A percentile compares a stretch with the other conserved stretches of the same genome.
phyloP scores from a whole-genome alignment of 2,329 filamentous ascomycete genomes.

The Pyrenochaeta sp. region DNA sequence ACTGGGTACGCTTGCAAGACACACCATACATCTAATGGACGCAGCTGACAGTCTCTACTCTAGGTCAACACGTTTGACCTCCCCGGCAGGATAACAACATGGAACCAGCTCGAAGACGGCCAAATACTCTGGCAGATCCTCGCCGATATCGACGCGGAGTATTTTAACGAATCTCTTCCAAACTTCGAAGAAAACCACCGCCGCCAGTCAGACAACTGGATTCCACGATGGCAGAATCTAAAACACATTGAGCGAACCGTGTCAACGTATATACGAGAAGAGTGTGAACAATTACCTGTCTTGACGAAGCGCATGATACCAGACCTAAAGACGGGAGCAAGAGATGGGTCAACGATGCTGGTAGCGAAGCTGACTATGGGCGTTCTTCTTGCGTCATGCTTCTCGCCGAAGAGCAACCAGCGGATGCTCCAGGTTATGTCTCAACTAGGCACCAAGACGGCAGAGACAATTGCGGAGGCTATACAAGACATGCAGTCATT shows the following conservation, averaged over 20 bases:
- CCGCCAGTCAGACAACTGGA: slow-evolving; percentile 58
- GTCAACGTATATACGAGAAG: slow-evolving; percentile 59
- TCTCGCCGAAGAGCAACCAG: slow-evolving; percentile 57
- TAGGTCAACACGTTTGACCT: slow-evolving; percentile 57
- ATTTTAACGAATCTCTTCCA: slow-evolving; percentile 59
- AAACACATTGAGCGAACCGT: slow-evolving; percentile 60
- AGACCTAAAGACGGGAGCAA: slow-evolving; percentile 59
- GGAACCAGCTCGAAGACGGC: slow-evolving; percentile 58
- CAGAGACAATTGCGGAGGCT: slow-evolving; percentile 49
- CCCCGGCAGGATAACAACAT: slow-evolving; percentile 45
- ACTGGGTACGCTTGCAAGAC: slow-evolving; percentile 41
- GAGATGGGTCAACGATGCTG: slow-evolving; percentile 53
- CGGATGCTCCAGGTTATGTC: slow-evolving; percentile 55
- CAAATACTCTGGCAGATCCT: slow-evolving; percentile 59
- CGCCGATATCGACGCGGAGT: slow-evolving; percentile 56
- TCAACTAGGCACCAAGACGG: slow-evolving; percentile 47
- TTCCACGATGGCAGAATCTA: slow-evolving; percentile 62
- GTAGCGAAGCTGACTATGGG: slow-evolving; percentile 57
- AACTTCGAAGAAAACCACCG: slow-evolving; percentile 53
- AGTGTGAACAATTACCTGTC: slow-evolving; percentile 51
- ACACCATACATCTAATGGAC: background rate
- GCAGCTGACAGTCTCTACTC: slow-evolving; percentile 10
- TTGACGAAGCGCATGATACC: slow-evolving; percentile 52
- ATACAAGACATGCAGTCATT: slow-evolving; percentile 52
- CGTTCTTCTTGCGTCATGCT: slow-evolving; percentile 58